A percentile compares a stretch with the other conserved stretches of the same genome.
Conservation (phyloP, 2,329 filamentous ascomycete genomes). For the Sclerotiophoma versabilis region DNA sequence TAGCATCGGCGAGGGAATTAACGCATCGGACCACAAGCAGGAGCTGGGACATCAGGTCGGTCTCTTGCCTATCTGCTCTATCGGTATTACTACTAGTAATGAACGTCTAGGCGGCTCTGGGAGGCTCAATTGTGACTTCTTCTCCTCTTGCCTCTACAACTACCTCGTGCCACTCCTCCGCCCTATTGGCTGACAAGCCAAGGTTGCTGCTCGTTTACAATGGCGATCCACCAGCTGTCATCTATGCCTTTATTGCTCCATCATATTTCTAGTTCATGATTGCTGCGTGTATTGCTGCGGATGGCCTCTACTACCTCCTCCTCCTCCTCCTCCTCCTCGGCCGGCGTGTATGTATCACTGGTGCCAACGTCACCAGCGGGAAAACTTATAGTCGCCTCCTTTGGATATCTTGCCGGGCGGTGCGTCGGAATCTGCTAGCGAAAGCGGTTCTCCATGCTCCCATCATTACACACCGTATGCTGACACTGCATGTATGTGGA, state of each 20-base stretch:
- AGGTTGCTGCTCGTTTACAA: constrained; percentile 54
- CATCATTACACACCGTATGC: neutral
- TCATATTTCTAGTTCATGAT: constrained; percentile 61
- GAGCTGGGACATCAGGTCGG: constrained; percentile 60
- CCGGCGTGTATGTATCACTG: constrained; percentile 60
- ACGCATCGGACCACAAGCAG: constrained; percentile 60
- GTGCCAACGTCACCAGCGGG: constrained; percentile 59
- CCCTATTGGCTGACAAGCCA: neutral
- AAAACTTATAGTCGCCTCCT: constrained; percentile 54
- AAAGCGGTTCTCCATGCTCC: neutral
- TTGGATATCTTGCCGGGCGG: constrained; percentile 60
- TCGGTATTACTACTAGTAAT: constrained; percentile 55
- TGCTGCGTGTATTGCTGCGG: constrained; percentile 59
- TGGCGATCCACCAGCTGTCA: constrained; percentile 55
- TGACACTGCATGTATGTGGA: constrained; percentile 51
- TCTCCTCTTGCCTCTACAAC: neutral
- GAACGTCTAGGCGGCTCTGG: constrained; percentile 56
- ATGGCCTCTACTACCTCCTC: constrained; percentile 57
- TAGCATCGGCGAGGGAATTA: constrained; percentile 50
- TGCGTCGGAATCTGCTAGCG: constrained; percentile 18
- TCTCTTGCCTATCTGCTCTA: constrained; percentile 55
- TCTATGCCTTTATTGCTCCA: constrained; percentile 58
- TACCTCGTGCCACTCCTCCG: neutral
- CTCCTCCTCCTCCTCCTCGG: too few relatives aligned
- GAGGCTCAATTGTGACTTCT: constrained; percentile 54